These are phyloP conservation scores for Aspergillus uvarum DNA, from an alignment of 2,329 filamentous ascomycete species.

Conservation along the genomic window DNA sequence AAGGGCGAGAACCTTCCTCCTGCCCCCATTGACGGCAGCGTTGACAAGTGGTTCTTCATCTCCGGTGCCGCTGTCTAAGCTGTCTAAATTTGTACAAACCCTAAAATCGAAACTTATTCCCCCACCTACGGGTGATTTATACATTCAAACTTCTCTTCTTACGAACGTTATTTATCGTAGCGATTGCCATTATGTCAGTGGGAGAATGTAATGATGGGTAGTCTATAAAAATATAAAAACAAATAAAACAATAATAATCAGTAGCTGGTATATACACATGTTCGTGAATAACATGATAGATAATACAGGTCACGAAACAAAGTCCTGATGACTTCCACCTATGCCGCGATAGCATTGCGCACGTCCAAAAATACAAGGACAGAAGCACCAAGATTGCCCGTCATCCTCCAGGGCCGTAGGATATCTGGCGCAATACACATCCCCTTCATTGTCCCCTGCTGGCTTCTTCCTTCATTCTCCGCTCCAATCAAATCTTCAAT, in stretches of 20 bases:
- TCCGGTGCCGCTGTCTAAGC: constrained; percentile 90
- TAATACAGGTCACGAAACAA: neutral
- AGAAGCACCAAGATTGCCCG: too few species aligned
- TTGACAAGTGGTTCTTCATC: constrained; percentile 99
- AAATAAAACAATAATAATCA: neutral
- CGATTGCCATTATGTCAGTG: neutral
- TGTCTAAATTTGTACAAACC: constrained; percentile 53
- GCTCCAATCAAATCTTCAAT: neutral
- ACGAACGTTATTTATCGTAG: neutral
- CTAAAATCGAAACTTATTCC: constrained; percentile 33
- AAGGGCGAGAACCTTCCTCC: constrained; percentile 75
- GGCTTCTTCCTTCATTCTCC: too few species aligned
- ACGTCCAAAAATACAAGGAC: neutral
- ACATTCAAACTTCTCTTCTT: neutral
- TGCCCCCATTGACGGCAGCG: constrained; percentile 89
- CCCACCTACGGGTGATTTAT: constrained; percentile 12
- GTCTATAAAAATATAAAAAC: too few species aligned
- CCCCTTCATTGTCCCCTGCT: too few species aligned
- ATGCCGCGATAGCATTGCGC: neutral
- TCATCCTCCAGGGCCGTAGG: too few species aligned
- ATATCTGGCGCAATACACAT: too few species aligned
- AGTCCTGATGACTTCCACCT: neutral
- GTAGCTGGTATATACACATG: constrained; percentile 10
- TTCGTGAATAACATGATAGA: constrained; percentile 6
- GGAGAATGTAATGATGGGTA: neutral